These are phyloP conservation scores for Botrytis fabae DNA, from an alignment of 2,329 filamentous ascomycete genomes.

Conservation along the genomic window DNA sequence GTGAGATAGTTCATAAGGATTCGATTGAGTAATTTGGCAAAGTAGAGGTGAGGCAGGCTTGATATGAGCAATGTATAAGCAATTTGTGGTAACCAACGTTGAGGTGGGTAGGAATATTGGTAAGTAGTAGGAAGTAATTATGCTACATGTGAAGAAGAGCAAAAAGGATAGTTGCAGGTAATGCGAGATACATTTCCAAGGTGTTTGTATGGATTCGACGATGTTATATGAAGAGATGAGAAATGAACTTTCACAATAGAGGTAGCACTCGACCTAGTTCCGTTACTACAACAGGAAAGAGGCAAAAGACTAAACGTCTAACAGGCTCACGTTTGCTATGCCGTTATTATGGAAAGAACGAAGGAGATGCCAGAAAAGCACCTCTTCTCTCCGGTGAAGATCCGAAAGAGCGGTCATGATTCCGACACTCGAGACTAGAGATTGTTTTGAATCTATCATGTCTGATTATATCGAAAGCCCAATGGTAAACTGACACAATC, in stretches of 20 bases:
- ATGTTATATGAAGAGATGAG: background rate
- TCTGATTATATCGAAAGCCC: fast-evolving
- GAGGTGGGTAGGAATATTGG: background rate
- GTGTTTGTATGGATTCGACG: background rate
- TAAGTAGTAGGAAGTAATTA: background rate
- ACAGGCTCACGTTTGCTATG: background rate
- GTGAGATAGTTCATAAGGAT: background rate
- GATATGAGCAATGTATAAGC: background rate
- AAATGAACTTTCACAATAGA: background rate
- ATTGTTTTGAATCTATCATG: background rate
- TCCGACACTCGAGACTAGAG: background rate
- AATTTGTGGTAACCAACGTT: background rate
- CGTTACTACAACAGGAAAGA: background rate
- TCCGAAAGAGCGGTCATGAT: background rate
- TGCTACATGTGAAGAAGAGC: background rate
- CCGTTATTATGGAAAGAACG: background rate
- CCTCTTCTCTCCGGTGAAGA: background rate
- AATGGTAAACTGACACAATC: background rate
- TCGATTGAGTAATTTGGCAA: background rate
- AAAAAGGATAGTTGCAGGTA: conserved; percentile 7
- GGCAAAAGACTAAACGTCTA: background rate
- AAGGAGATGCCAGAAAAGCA: background rate
- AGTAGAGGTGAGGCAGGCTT: background rate
- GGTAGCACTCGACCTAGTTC: no score
- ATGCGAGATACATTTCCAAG: conserved; percentile 9